Conservation (phyloP, 768 basidiomycete species). For the Daedalea quercina region DNA sequence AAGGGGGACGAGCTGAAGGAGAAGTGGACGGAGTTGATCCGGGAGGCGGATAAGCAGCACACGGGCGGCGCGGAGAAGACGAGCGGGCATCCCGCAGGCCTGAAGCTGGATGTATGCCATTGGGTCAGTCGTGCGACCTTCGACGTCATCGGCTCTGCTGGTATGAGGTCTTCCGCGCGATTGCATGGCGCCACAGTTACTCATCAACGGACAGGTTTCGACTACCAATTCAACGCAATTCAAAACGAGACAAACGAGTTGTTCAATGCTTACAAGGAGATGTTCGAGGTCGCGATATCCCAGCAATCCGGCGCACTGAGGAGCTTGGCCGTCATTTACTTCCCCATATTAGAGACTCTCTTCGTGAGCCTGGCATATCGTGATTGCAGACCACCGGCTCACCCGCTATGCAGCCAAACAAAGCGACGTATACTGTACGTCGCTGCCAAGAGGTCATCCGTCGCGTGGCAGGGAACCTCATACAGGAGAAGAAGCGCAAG, state of each 20-base stretch:
- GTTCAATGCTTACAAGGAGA: constrained; percentile 75
- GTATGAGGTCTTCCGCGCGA: constrained; percentile 26
- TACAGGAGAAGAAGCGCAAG: constrained; percentile 74
- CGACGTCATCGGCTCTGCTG: constrained; percentile 88
- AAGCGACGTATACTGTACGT: constrained; percentile 39
- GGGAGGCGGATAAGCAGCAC: constrained; percentile 22
- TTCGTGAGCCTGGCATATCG: constrained; percentile 39
- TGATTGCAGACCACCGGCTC: not conserved
- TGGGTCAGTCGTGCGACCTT: constrained; percentile 84
- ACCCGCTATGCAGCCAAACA: constrained; percentile 44
- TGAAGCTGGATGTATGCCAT: constrained; percentile 64
- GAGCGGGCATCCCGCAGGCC: constrained; percentile 7
- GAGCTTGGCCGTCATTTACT: constrained; percentile 46
- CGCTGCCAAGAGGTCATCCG: constrained; percentile 57
- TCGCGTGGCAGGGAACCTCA: constrained; percentile 64
- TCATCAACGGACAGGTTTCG: constrained; percentile 51
- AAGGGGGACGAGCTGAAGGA: constrained; percentile 59
- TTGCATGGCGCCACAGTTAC: not conserved
- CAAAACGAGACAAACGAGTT: constrained; percentile 73
- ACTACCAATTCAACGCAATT: constrained; percentile 82
- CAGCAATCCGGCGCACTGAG: constrained; percentile 46
- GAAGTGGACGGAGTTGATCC: constrained; percentile 49
- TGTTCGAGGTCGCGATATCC: constrained; percentile 70
- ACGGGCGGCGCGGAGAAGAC: not conserved
- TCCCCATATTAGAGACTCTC: constrained; percentile 45